Conservation (phyloP, 441 rosid species). For the Aquilaria agallochum region DNA sequence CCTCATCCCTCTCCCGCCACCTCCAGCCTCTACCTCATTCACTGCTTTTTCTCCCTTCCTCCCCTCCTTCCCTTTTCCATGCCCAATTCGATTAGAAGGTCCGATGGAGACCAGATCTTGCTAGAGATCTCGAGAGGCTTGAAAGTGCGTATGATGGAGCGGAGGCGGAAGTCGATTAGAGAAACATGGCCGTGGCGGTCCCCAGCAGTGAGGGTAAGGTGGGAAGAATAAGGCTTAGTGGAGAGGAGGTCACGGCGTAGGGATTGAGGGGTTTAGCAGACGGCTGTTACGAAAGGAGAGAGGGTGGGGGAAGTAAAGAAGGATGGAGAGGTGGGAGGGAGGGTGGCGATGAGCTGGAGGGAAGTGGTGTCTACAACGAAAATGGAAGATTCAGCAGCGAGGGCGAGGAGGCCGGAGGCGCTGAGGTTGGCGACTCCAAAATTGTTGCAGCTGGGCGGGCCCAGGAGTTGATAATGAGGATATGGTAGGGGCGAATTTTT, state of each 20-base stretch:
- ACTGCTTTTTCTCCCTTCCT: too few relatives aligned
- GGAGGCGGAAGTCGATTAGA: conserved; percentile 73
- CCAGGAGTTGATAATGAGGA: conserved; percentile 38
- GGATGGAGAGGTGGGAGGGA: too few relatives aligned
- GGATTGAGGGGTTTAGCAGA: too few relatives aligned
- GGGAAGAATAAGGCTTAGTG: too few relatives aligned
- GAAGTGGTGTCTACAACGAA: conserved; percentile 47
- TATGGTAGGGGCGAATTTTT: too few relatives aligned
- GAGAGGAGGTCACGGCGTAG: too few relatives aligned
- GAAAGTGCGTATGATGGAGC: conserved; percentile 56
- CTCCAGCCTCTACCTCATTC: too few relatives aligned
- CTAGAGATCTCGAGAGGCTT: conserved; percentile 43
- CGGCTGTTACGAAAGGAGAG: too few relatives aligned
- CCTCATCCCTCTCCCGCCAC: too few relatives aligned
- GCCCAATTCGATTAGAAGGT: conserved; percentile 26
- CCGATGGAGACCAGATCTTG: conserved; percentile 71
- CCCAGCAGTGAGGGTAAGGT: conserved; percentile 23
- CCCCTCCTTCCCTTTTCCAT: too few relatives aligned
- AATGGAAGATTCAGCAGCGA: conserved; percentile 77
- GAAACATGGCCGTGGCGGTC: conserved; percentile 93
- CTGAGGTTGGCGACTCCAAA: conserved; percentile 84
- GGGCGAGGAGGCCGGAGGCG: conserved; percentile 74
- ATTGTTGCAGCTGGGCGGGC: conserved; percentile 92
- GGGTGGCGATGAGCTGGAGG: too few relatives aligned
- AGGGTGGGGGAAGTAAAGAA: too few relatives aligned